A percentile compares a stretch with the other conserved stretches of the same genome.
These are phyloP conservation scores for Spencermartinsiella ligniputridi DNA, from an alignment of 1,139 yeast genomes.

Conservation along the genomic window DNA sequence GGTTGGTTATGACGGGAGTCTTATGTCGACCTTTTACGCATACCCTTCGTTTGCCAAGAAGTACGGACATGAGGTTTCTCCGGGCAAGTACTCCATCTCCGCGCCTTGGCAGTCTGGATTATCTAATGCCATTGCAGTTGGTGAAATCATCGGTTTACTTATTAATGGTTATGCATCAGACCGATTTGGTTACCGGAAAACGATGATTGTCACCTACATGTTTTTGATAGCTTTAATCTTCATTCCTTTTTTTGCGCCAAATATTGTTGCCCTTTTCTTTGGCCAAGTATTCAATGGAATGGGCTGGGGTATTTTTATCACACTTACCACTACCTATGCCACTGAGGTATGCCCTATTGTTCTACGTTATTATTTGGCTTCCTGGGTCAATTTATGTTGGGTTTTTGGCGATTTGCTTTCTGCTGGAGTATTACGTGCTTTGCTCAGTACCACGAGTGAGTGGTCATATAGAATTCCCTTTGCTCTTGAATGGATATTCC, in stretches of 20 bases:
- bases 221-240: slow-evolving; percentile 33
- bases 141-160: slow-evolving; percentile 14
- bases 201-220: slow-evolving; percentile 35
- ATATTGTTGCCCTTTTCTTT: slow-evolving; percentile 33
- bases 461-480: slow-evolving; percentile 43
- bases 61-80: slow-evolving; percentile 36
- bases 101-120: slow-evolving; percentile 9
- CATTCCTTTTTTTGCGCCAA: slow-evolving; percentile 40
- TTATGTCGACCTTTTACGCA: slow-evolving; percentile 40
- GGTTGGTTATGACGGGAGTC: slow-evolving; percentile 45
- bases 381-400: slow-evolving; percentile 43
- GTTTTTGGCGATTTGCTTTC: slow-evolving; percentile 40
- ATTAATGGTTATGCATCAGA: slow-evolving; percentile 31
- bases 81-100: slow-evolving; percentile 25
- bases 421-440: slow-evolving; percentile 37
- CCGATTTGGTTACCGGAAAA: slow-evolving; percentile 41
- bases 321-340: slow-evolving; percentile 43
- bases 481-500: slow-evolving; percentile 60
- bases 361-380: slow-evolving; percentile 39
- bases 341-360: slow-evolving; percentile 43
- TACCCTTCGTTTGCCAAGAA: slow-evolving; percentile 38
- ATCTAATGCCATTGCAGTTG: slow-evolving; percentile 7
- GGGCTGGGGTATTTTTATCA: slow-evolving; percentile 46
- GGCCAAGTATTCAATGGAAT: slow-evolving; percentile 42
- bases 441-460: slow-evolving; percentile 24